Percentiles rank a stretch among this genome's conserved stretches.
Evolutionary conservation across 2,329 filamentous ascomycete genomes (phyloP).

Genomic region (Penicillium palitans): DNA sequence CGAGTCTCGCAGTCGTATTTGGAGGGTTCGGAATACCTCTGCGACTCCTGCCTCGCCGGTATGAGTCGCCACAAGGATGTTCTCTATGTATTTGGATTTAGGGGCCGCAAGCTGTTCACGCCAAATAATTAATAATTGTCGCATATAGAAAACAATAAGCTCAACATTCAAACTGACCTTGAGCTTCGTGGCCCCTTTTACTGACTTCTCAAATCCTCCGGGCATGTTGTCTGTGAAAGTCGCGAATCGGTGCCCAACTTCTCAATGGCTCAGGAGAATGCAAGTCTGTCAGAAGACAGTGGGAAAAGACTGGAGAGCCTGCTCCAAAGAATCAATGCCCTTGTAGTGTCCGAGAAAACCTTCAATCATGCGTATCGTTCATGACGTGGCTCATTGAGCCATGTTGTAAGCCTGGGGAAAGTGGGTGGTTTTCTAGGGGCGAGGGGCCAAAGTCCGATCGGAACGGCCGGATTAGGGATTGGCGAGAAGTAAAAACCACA

Average conservation of each 20-base stretch:
- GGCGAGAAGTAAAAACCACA: not conserved
- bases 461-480: conserved; percentile 11
- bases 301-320: conserved; percentile 17
- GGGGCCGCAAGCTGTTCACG: conserved; percentile 76
- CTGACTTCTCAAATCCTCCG: conserved; percentile 91
- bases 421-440: conserved; percentile 10
- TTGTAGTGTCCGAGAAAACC: conserved; percentile 21
- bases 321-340: conserved; percentile 19
- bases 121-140: conserved; percentile 20
- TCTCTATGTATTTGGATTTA: conserved; percentile 99
- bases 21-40: conserved; percentile 90
- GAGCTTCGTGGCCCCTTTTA: conserved; percentile 97
- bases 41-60: conserved; percentile 91
- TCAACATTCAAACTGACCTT: conserved; percentile 62
- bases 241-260: conserved; percentile 6
- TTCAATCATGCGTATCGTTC: conserved; percentile 26
- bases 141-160: not conserved
- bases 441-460: conserved; percentile 5
- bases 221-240: conserved; percentile 28
- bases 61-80: conserved; percentile 93
- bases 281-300: not conserved
- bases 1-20: conserved; percentile 84
- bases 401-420: conserved; percentile 26
- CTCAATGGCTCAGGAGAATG: not conserved
- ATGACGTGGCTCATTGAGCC: conserved; percentile 33